Percentiles rank a stretch among this genome's conserved stretches.
Evolutionary conservation across 305 asterid species (phyloP).

Genomic region (Solanum aculeatissimum): DNA sequence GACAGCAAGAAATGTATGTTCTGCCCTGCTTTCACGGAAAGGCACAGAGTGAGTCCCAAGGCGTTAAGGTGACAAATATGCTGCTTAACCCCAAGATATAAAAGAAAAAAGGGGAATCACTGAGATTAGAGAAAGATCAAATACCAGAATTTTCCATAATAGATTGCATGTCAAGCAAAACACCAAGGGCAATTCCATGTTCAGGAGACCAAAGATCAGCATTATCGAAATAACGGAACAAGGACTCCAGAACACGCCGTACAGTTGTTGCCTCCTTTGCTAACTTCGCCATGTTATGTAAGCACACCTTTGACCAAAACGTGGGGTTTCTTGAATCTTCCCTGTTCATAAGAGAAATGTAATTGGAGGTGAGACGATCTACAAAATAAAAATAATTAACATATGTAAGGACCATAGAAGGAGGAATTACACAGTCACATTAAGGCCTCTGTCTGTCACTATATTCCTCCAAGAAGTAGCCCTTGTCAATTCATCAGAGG

Average conservation of each 20-base stretch:
- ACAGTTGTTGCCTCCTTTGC: slow-evolving; percentile 67
- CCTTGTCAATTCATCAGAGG: slow-evolving; percentile 33
- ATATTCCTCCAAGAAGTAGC: slow-evolving; percentile 58
- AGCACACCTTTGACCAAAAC: slow-evolving; percentile 72
- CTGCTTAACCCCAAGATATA: slow-evolving; percentile 5
- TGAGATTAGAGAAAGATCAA: neutral
- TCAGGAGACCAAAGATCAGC: slow-evolving; percentile 60
- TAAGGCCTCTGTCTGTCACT: slow-evolving; percentile 47
- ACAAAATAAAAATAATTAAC: slow-evolving; percentile 2
- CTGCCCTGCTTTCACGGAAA: slow-evolving; percentile 36
- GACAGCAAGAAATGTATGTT: slow-evolving; percentile 61
- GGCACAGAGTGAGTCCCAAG: neutral
- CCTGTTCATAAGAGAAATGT: slow-evolving; percentile 35
- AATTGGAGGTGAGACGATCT: slow-evolving; percentile 13
- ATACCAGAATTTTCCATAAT: slow-evolving; percentile 60
- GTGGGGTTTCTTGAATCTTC: slow-evolving; percentile 43
- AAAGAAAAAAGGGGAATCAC: slow-evolving; percentile 1
- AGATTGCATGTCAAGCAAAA: slow-evolving; percentile 67
- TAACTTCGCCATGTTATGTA: slow-evolving; percentile 70
- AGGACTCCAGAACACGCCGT: slow-evolving; percentile 69
- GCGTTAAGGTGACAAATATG: neutral
- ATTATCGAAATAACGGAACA: slow-evolving; percentile 64
- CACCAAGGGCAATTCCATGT: slow-evolving; percentile 52
- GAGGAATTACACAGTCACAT: slow-evolving; percentile 35
- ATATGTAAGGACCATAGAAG: slow-evolving; percentile 7